These are phyloP conservation scores for Byssochlamys sp. DNA, from an alignment of 2,329 filamentous ascomycete genomes.

Conservation along the genomic window DNA sequence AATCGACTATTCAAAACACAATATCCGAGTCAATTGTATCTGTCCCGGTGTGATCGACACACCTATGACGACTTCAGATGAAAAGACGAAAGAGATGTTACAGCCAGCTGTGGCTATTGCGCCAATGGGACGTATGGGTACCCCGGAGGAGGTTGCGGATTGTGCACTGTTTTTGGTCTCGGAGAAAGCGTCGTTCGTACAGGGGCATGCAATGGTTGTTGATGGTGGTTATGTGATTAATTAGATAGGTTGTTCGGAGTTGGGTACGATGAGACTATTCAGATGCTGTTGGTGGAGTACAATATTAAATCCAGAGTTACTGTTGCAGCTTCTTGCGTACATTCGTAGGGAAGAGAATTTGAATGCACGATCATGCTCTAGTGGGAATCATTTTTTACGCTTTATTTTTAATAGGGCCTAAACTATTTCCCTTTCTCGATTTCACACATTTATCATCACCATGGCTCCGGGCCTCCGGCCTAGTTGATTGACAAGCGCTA, in stretches of 20 bases:
- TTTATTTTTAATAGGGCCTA: too few species aligned
- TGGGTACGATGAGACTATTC: not conserved
- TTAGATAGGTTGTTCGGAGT: constrained; percentile 4
- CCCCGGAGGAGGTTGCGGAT: constrained; percentile 42
- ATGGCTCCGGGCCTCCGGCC: too few species aligned
- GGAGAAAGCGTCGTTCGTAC: constrained; percentile 42
- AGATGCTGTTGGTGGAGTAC: not conserved
- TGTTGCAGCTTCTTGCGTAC: too few species aligned
- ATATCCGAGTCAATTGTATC: constrained; percentile 25
- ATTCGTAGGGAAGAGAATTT: too few species aligned
- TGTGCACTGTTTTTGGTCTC: constrained; percentile 43
- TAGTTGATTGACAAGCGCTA: too few species aligned
- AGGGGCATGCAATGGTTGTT: constrained; percentile 44
- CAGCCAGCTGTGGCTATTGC: constrained; percentile 37
- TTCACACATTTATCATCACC: too few species aligned
- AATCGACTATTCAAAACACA: constrained; percentile 43
- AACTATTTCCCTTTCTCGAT: too few species aligned
- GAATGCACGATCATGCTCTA: too few species aligned
- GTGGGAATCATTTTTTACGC: too few species aligned
- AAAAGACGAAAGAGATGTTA: constrained; percentile 32
- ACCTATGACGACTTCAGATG: constrained; percentile 36
- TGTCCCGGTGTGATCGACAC: constrained; percentile 40
- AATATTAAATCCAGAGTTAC: not conserved
- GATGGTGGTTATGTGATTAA: constrained; percentile 45
- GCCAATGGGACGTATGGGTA: constrained; percentile 45